Evolutionary conservation across 2,329 filamentous ascomycete genomes (phyloP), one percentile per base, ranked within the genome.

Genomic region (Pseudogymnoascus sp.): DNA sequence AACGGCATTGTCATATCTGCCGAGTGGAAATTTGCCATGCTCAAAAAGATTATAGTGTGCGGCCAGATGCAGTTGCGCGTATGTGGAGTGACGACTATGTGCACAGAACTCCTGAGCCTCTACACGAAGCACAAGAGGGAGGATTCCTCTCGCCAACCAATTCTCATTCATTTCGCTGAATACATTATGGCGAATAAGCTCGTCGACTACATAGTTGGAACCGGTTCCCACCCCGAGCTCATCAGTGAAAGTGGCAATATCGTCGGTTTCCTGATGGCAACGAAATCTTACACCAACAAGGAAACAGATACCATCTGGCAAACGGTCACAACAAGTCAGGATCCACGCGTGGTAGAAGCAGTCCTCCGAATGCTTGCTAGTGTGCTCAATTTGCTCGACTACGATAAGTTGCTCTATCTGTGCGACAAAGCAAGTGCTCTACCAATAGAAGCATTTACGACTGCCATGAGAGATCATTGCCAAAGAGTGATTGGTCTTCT

Each of bases 21-120:
- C 61, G 81, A 85, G 62, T 95, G 90, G 87, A 87, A 85, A 60
- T 86, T 96, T 68, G 78, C 79, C 45, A 77, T 88, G 1, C 77
- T 90, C 60, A 85, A 84, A 68, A 88, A 84, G 67, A 85, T 93
- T 67, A 87, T 97, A 61, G 85, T 83, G 69, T 93, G 90, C 63
- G 88, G 90, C 37, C 90, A 93, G 69, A 96, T 97, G 91, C 91
- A 96, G 70, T 79, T 97, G 38, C 87, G 93, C 38, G 89, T 95
- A 11, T 82, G 85, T 72, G 91, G 91, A 19, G 86, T 93, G 59
- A 83, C 85, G n/a, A 79, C 78, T 19, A 88, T 97, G 83, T 89
- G 90, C 66, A 72, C 71, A 7, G 86, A 90, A 31, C 79, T 97
- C 37, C 82, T 95, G 7, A 71, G 74, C 0, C 78, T 90, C 23